Base-by-base conservation (phyloP, 371 early-diverging fungal genomes). In the Vairimorpha necatrix region DNA sequence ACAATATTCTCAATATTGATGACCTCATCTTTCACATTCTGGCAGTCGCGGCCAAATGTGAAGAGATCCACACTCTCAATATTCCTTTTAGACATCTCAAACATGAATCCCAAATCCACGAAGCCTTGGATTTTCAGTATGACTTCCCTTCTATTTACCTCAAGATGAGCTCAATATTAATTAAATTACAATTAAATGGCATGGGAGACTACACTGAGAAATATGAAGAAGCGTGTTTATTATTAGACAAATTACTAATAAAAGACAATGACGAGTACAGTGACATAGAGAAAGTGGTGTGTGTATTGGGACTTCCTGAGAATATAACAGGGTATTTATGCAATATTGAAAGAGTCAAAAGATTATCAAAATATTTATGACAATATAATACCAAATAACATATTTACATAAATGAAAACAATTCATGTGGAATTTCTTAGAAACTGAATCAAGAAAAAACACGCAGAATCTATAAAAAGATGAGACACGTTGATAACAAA, bases 101-200 rank as follows among this genome's bases (percentile, higher is more conserved):
- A 16, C 36, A 69, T 48, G 69, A 69, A 50, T 42, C 46, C 0
- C 36, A 48, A 34, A 33, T 69, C 30, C 50, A 53, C 53, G 48
- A 69, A 36, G 69, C 30, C 20, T n/a, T 69, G 11, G 50, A 48
- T 36, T 69, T 53, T 32, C 36, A 50, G 16, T 48, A 53, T 11
- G 33, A 69, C 34, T 69, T 69, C 9, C 69, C 69, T 30, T 53
- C 53, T 24, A n/a, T 50, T 16, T 69, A 69, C 36, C 69, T 69
- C 36, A 69, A 54, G 9, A 69, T 69, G 50, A 50, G 54, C 34
- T 48, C 53, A 11, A 16, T 69, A 13, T 54, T 69, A 34, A 36
- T 54, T 3, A 50, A 53, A 14, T 54, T 69, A 14, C 69, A 69
- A 48, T 38, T 53, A 53, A 50, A 69, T 7, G 11, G 16, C 16